A percentile compares a stretch with the other conserved stretches of the same genome.
These are phyloP conservation scores for Colletotrichum musicola DNA, from an alignment of 2,329 filamentous ascomycete species.

Conservation along the genomic window DNA sequence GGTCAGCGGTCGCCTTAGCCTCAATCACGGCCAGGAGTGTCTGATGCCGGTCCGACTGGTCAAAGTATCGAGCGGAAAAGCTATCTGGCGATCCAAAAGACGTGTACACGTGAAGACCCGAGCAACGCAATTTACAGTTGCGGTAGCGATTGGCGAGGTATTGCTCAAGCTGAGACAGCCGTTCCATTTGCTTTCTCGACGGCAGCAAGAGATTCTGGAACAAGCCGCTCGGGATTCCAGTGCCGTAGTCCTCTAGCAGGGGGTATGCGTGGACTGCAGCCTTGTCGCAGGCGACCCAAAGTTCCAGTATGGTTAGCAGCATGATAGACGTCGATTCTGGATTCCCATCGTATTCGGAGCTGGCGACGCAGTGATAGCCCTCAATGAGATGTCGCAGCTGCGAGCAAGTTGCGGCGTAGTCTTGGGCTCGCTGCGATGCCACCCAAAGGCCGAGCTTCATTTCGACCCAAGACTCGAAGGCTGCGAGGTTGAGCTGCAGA, in stretches of 20 bases:
- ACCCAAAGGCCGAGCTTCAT: slow-evolving; percentile 3
- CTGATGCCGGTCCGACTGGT: slow-evolving; percentile 49
- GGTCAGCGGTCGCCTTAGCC: slow-evolving; percentile 46
- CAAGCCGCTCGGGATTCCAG: slow-evolving; percentile 54
- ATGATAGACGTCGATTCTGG: slow-evolving; percentile 65
- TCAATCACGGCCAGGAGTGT: background rate
- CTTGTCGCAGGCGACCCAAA: slow-evolving; percentile 71
- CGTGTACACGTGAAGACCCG: slow-evolving; percentile 48
- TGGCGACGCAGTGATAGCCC: slow-evolving; percentile 49
- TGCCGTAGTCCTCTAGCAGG: slow-evolving; percentile 60
- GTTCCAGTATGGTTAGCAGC: slow-evolving; percentile 66
- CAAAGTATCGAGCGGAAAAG: slow-evolving; percentile 63
- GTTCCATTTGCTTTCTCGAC: slow-evolving; percentile 56
- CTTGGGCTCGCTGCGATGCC: slow-evolving; percentile 25
- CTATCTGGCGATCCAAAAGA: slow-evolving; percentile 49
- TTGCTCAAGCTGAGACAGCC: slow-evolving; percentile 59
- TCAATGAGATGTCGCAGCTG: slow-evolving; percentile 47
- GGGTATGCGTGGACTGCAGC: slow-evolving; percentile 53
- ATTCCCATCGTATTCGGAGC: slow-evolving; percentile 49
- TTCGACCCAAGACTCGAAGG: slow-evolving; percentile 61
- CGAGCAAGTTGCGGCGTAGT: slow-evolving; percentile 44
- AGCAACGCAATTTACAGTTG: slow-evolving; percentile 40
- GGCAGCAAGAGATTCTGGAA: slow-evolving; percentile 61
- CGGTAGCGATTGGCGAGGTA: slow-evolving; percentile 56
- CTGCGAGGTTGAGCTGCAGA: slow-evolving; percentile 22